phyloP scores from a whole-genome alignment of 176 grass and related monocot species.

The Coix lacrymajobi region DNA sequence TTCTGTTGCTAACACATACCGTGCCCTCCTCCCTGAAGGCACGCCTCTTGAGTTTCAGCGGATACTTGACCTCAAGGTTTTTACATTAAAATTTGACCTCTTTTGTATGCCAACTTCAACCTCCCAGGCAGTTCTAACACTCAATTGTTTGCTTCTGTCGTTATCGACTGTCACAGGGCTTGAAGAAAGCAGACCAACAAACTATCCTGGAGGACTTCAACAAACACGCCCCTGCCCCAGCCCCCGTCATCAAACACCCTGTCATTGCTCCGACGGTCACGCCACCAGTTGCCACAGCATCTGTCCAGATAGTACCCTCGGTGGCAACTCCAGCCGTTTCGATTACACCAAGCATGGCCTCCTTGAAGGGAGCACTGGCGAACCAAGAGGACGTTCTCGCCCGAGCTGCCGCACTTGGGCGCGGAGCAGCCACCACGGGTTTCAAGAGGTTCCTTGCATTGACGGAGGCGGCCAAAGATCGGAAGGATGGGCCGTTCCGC shows the following conservation, averaged over 20 bases:
- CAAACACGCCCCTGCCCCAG: constrained; percentile 63
- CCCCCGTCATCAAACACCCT: constrained; percentile 65
- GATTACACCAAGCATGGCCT: constrained; percentile 29
- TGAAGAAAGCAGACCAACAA: constrained; percentile 98
- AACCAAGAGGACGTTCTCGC: constrained; percentile 91
- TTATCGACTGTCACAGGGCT: constrained; percentile 41
- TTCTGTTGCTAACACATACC: constrained; percentile 92
- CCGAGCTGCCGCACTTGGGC: constrained; percentile 84
- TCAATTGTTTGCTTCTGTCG: background rate
- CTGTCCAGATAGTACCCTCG: constrained; percentile 28
- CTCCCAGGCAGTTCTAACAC: background rate
- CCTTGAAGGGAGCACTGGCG: constrained; percentile 44
- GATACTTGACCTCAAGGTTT: constrained; percentile 97
- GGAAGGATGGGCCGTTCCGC: constrained; percentile 92
- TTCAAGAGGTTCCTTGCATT: constrained; percentile 98
- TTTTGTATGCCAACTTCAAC: background rate
- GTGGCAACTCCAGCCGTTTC: constrained; percentile 28
- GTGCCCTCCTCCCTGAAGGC: constrained; percentile 83
- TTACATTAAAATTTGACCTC: background rate
- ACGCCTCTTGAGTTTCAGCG: constrained; percentile 90
- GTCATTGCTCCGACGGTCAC: constrained; percentile 38
- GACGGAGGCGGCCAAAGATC: constrained; percentile 94
- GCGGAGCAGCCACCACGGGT: constrained; percentile 85
- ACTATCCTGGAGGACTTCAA: constrained; percentile 91
- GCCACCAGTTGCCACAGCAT: constrained; percentile 29